These are phyloP conservation scores for Persicaria maculosa DNA, from an alignment of 148 eudicot species.

Conservation along the genomic window DNA sequence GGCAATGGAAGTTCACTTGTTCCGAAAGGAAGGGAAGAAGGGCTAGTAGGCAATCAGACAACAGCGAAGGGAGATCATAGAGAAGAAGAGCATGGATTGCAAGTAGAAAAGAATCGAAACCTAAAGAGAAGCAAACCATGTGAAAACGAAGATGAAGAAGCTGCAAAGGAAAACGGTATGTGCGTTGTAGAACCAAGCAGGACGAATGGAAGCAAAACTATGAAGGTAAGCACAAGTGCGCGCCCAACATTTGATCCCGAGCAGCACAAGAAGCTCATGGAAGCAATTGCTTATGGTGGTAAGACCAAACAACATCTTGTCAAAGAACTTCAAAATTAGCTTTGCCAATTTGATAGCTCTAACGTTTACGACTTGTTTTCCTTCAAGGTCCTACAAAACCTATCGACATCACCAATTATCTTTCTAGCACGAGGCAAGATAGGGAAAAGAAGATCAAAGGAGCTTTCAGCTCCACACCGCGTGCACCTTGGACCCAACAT, in stretches of 20 bases:
- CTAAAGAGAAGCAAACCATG: slow-evolving; percentile 2
- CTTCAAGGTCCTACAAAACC: no score
- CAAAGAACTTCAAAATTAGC: background rate
- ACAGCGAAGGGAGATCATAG: background rate
- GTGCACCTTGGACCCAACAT: no score
- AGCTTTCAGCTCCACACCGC: no score
- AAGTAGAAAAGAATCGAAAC: background rate
- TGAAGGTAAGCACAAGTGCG: background rate
- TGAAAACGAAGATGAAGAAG: slow-evolving; percentile 4
- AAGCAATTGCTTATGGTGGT: slow-evolving; percentile 3
- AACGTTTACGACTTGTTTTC: background rate
- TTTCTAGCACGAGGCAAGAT: no score
- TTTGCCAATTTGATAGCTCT: background rate
- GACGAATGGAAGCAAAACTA: background rate
- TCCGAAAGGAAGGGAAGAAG: background rate
- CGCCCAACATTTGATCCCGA: background rate
- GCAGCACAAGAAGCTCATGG: background rate
- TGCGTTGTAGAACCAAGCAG: background rate
- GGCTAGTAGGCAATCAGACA: no score
- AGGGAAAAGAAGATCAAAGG: no score
- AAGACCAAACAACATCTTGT: background rate
- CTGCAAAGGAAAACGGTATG: slow-evolving; percentile 3
- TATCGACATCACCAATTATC: no score
- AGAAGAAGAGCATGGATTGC: background rate
- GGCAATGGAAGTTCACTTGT: background rate